Evolutionary conservation across 805 yeast genomes (phyloP).

Genomic region (Cyberlindnera euphorbiae): DNA sequence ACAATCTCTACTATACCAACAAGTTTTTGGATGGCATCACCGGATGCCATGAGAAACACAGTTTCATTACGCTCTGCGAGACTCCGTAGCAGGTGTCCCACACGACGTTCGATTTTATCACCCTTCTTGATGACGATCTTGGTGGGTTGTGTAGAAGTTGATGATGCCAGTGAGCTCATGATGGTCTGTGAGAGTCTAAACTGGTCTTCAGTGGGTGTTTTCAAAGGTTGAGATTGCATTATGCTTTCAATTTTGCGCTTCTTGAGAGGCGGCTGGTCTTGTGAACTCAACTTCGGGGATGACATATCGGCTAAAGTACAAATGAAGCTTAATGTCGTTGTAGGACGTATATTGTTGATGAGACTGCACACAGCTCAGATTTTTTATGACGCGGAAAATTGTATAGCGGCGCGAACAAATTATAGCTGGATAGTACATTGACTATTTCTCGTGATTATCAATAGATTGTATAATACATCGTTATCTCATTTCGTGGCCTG

Average conservation of each 20-base stretch:
- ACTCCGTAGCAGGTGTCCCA: slow-evolving; percentile 8
- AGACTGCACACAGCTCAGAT: too few species aligned
- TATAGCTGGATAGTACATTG: too few species aligned
- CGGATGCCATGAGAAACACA: slow-evolving; percentile 21
- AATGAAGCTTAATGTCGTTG: too few species aligned
- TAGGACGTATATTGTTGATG: too few species aligned
- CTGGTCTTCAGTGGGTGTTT: not conserved
- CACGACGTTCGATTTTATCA: slow-evolving; percentile 20
- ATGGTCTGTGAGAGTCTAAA: slow-evolving; percentile 4
- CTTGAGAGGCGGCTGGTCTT: slow-evolving; percentile 13
- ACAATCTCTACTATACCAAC: slow-evolving; percentile 22
- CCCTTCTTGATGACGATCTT: slow-evolving; percentile 19
- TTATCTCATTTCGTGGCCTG: too few species aligned
- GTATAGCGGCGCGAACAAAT: too few species aligned
- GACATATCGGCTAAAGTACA: too few species aligned
- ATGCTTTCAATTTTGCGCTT: slow-evolving; percentile 9
- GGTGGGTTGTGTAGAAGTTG: not conserved
- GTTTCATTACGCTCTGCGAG: slow-evolving; percentile 1
- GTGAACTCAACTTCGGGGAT: slow-evolving; percentile 1
- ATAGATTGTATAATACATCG: too few species aligned
- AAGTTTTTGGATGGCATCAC: slow-evolving; percentile 22
- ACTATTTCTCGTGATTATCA: too few species aligned
- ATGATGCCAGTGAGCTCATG: not conserved
- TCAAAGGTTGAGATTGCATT: not conserved
- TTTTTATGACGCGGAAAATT: too few species aligned